Conservation (phyloP, 208 protist genomes). For the Novymonas esmeraldas region DNA sequence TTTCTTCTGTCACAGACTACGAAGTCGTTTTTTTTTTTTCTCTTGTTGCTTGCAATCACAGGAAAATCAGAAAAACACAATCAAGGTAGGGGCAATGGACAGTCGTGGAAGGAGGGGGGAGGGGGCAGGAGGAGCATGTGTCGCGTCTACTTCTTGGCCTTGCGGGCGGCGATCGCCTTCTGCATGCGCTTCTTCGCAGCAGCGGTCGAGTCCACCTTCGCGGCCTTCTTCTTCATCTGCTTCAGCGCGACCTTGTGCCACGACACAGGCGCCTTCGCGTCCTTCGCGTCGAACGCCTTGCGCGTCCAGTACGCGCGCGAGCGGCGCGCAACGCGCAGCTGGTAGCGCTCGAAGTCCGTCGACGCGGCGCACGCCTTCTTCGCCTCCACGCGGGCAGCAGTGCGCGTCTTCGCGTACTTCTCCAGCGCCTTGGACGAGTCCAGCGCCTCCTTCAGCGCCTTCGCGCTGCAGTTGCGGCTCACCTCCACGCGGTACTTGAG, state of each 20-base stretch:
- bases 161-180: slow-evolving; percentile 83
- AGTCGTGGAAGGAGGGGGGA: slow-evolving; percentile 20
- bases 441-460: slow-evolving; percentile 79
- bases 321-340: slow-evolving; percentile 90
- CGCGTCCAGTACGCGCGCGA: slow-evolving; percentile 91
- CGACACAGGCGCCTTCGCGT: slow-evolving; percentile 87
- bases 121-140: slow-evolving; percentile 1
- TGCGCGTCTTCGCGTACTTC: slow-evolving; percentile 88
- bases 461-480: slow-evolving; percentile 73
- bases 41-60: no score
- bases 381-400: slow-evolving; percentile 70
- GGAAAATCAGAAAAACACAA: no score
- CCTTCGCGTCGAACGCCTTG: slow-evolving; percentile 91
- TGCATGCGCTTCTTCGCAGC: slow-evolving; percentile 88
- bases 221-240: slow-evolving; percentile 85
- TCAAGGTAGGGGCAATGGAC: not conserved
- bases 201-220: slow-evolving; percentile 77
- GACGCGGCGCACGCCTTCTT: slow-evolving; percentile 84
- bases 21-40: no score
- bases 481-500: slow-evolving; percentile 73
- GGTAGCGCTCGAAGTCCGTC: slow-evolving; percentile 93
- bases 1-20: no score
- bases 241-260: slow-evolving; percentile 90
- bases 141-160: slow-evolving; percentile 54
- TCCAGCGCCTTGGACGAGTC: slow-evolving; percentile 74